These are phyloP conservation scores for Acer saccharum DNA, from an alignment of 345 rosid species.

Conservation along the genomic window DNA sequence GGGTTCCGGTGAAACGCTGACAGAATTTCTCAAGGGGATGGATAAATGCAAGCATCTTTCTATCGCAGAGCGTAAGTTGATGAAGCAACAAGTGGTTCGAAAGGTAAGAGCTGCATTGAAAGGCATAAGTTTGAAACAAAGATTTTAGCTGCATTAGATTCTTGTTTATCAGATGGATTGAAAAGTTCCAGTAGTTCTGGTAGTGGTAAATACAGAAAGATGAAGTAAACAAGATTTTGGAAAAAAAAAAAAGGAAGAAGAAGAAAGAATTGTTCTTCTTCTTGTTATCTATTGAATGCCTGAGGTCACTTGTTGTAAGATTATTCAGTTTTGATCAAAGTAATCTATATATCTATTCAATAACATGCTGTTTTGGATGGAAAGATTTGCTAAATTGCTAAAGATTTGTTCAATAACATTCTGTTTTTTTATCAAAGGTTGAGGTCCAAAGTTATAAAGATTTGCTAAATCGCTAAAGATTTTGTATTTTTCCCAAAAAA, in stretches of 20 bases:
- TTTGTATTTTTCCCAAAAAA: too few relatives aligned
- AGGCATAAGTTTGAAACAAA: conserved; percentile 28
- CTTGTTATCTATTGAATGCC: conserved; percentile 7
- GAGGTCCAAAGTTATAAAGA: too few relatives aligned
- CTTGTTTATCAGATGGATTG: conserved; percentile 20
- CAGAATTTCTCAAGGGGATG: conserved; percentile 28
- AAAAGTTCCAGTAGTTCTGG: conserved; percentile 20
- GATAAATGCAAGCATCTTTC: conserved; percentile 34
- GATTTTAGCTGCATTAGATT: conserved; percentile 24
- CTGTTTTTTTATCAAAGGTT: too few relatives aligned
- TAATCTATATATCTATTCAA: not conserved
- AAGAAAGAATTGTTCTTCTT: not conserved
- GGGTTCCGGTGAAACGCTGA: conserved; percentile 26
- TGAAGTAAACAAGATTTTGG: conserved; percentile 1
- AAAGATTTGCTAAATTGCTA: too few relatives aligned
- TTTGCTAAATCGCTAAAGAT: too few relatives aligned
- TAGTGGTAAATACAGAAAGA: conserved; percentile 22
- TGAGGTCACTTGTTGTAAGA: not conserved
- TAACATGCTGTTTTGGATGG: not conserved
- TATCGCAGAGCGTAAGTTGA: conserved; percentile 24
- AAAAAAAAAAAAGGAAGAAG: too few relatives aligned
- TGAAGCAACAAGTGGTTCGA: conserved; percentile 37
- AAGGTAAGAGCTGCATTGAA: conserved; percentile 21
- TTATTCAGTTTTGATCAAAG: not conserved
- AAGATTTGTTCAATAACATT: too few relatives aligned